These are phyloP conservation scores for Ogataea paraovalis DNA, from an alignment of 805 yeast genomes.

Conservation along the genomic window DNA sequence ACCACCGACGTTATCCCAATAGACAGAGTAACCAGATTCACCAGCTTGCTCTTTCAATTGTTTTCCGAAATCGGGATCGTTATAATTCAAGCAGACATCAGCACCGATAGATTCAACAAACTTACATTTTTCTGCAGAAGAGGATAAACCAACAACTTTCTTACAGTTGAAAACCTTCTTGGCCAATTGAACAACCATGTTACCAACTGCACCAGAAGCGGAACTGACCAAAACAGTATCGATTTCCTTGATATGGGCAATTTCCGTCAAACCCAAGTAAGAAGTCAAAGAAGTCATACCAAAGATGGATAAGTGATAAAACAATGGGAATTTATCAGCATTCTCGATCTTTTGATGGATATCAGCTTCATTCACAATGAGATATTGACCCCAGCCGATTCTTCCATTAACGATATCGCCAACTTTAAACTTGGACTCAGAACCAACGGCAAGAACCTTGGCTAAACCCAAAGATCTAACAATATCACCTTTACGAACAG, in stretches of 20 bases:
- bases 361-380: constrained; percentile 29
- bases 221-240: constrained; percentile 55
- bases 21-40: constrained; percentile 46
- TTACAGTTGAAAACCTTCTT: constrained; percentile 47
- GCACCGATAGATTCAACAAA: constrained; percentile 53
- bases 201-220: constrained; percentile 76
- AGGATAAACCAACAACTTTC: constrained; percentile 59
- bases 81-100: constrained; percentile 52
- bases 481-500: constrained; percentile 41
- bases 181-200: constrained; percentile 54
- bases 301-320: constrained; percentile 43
- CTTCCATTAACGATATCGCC: constrained; percentile 43
- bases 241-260: constrained; percentile 42
- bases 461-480: constrained; percentile 46
- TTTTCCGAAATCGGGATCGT: constrained; percentile 35
- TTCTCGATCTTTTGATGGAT: constrained; percentile 32
- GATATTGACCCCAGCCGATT: constrained; percentile 47
- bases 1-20: constrained; percentile 66
- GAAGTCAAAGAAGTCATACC: constrained; percentile 64
- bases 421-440: constrained; percentile 31
- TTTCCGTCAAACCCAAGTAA: constrained; percentile 47
- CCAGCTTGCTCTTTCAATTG: constrained; percentile 40
- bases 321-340: constrained; percentile 31
- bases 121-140: constrained; percentile 51
- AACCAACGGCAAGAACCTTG: constrained; percentile 45